Percentiles rank a stretch among this genome's conserved stretches.
Conservation (phyloP, 1,139 yeast species). For the Eremothecium gossypii region DNA sequence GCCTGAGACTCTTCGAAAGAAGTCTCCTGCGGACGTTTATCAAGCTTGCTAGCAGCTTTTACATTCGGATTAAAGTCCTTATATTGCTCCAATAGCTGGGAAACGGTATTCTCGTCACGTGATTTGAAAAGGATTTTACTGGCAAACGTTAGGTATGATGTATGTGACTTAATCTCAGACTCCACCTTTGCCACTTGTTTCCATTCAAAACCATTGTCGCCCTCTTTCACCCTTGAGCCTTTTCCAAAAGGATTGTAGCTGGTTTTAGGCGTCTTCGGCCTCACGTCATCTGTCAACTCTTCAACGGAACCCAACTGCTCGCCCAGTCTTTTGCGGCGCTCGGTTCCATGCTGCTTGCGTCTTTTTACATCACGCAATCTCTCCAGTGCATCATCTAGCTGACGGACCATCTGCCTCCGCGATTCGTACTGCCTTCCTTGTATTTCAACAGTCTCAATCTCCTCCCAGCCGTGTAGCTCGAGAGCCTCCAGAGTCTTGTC, state of each 20-base stretch:
- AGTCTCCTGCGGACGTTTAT: too few relatives aligned
- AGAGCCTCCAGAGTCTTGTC: conserved; percentile 71
- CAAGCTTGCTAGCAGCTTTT: not conserved
- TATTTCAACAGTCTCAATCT: conserved; percentile 88
- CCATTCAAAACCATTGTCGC: conserved; percentile 77
- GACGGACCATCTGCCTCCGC: conserved; percentile 78
- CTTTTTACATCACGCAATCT: conserved; percentile 73
- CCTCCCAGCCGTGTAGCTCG: conserved; percentile 72
- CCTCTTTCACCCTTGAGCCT: conserved; percentile 65
- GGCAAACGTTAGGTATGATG: conserved; percentile 92
- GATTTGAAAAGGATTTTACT: conserved; percentile 28
- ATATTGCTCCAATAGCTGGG: conserved; percentile 3
- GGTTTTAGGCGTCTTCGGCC: conserved; percentile 34
- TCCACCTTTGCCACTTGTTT: conserved; percentile 72
- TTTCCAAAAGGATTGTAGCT: conserved; percentile 90
- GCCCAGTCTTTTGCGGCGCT: conserved; percentile 39
- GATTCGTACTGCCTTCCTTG: conserved; percentile 86
- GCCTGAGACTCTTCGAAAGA: too few relatives aligned
- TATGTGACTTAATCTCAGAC: conserved; percentile 81
- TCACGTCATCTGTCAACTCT: conserved; percentile 19
- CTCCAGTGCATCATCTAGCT: conserved; percentile 69
- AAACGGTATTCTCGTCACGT: conserved; percentile 14
- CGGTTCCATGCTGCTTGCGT: conserved; percentile 68
- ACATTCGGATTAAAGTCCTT: conserved; percentile 4
- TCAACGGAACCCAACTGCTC: conserved; percentile 20